Conservation (phyloP, 2,329 filamentous ascomycete species). For the Aspergillus tanneri region DNA sequence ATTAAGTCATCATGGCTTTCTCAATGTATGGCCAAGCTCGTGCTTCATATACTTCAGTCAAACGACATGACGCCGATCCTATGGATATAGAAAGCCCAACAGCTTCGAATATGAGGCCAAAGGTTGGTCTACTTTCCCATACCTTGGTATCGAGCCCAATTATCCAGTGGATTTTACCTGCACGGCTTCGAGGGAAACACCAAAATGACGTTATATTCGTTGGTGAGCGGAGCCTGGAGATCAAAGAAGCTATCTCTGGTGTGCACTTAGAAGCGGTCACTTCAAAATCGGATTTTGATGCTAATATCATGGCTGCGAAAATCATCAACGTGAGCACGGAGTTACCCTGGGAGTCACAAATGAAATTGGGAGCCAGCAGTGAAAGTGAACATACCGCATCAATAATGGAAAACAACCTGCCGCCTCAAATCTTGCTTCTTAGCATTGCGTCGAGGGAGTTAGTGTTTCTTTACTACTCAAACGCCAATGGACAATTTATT, state of each 20-base stretch:
- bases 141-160: slow-evolving; percentile 76
- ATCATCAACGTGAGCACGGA: slow-evolving; percentile 64
- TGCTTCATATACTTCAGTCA: not conserved
- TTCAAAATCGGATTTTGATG: slow-evolving; percentile 75
- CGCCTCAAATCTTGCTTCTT: slow-evolving; percentile 78
- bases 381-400: slow-evolving; percentile 8
- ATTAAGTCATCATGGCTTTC: slow-evolving; percentile 10
- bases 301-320: slow-evolving; percentile 73
- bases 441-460: slow-evolving; percentile 71
- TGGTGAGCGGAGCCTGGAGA: slow-evolving; percentile 76
- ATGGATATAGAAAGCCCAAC: slow-evolving; percentile 19
- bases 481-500: slow-evolving; percentile 57
- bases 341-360: slow-evolving; percentile 34
- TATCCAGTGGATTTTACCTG: slow-evolving; percentile 74
- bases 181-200: slow-evolving; percentile 66
- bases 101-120: slow-evolving; percentile 41
- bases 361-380: slow-evolving; percentile 23
- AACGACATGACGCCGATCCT: slow-evolving; percentile 4
- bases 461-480: slow-evolving; percentile 70
- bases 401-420: slow-evolving; percentile 43
- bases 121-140: slow-evolving; percentile 71
- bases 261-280: slow-evolving; percentile 72
- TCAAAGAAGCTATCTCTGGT: slow-evolving; percentile 67
- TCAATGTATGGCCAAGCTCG: slow-evolving; percentile 6
- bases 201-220: slow-evolving; percentile 85